A percentile compares a stretch with the other conserved stretches of the same genome.
These are phyloP conservation scores for Ilyonectria mors-panacis DNA, from an alignment of 2,329 filamentous ascomycete genomes.

Conservation along the genomic window DNA sequence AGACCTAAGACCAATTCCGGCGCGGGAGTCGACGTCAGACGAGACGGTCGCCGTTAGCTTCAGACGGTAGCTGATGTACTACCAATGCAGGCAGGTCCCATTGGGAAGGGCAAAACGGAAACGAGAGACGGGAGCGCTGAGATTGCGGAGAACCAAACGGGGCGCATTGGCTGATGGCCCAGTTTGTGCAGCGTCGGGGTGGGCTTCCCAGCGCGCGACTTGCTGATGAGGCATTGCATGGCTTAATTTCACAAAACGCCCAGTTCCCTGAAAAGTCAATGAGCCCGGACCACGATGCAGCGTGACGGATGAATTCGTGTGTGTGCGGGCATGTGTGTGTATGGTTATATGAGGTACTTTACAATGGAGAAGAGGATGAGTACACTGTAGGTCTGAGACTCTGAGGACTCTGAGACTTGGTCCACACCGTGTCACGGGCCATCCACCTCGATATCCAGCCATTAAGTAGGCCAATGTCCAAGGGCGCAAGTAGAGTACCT, in stretches of 20 bases:
- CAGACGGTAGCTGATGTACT: constrained; percentile 18
- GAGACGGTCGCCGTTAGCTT: constrained; percentile 24
- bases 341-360: not conserved
- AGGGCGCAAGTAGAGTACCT: not conserved
- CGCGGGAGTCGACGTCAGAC: constrained; percentile 23
- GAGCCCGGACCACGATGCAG: constrained; percentile 7
- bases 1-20: constrained; percentile 18
- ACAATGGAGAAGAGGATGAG: not conserved
- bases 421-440: constrained; percentile 17
- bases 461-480: not conserved
- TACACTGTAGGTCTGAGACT: constrained; percentile 15
- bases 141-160: constrained; percentile 27
- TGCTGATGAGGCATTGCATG: constrained; percentile 23
- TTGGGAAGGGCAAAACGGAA: constrained; percentile 3
- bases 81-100: constrained; percentile 2
- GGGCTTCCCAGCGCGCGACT: constrained; percentile 13
- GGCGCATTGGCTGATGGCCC: constrained; percentile 14
- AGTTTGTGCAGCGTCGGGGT: not conserved
- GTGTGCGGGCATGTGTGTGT: not conserved
- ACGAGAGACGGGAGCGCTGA: constrained; percentile 15
- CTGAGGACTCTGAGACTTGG: constrained; percentile 14
- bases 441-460: constrained; percentile 16
- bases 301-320: constrained; percentile 3
- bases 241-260: constrained; percentile 26
- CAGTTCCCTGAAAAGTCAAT: constrained; percentile 12